phyloP scores from a whole-genome alignment of 495 filamentous ascomycete species.

The Tuber borchii region DNA sequence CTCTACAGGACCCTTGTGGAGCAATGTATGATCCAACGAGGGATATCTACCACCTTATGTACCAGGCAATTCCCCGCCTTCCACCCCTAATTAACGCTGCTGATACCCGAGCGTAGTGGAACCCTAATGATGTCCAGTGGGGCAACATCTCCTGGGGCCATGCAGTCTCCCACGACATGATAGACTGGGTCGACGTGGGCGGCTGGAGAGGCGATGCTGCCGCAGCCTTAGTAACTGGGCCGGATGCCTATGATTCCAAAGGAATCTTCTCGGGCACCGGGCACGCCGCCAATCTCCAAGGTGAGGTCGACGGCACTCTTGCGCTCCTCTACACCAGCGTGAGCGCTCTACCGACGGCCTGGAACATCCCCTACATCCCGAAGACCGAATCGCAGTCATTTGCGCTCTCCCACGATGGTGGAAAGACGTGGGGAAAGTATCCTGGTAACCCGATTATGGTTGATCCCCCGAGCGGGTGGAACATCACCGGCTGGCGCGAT shows the following conservation, averaged over 20 bases:
- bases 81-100: neutral
- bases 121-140: conserved; percentile 46
- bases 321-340: conserved; percentile 52
- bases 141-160: conserved; percentile 48
- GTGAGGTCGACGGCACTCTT: conserved; percentile 45
- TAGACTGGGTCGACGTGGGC: conserved; percentile 43
- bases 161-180: conserved; percentile 41
- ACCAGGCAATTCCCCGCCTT: neutral
- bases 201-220: conserved; percentile 41
- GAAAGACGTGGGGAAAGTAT: conserved; percentile 49
- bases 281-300: conserved; percentile 45
- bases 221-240: conserved; percentile 39
- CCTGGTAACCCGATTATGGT: conserved; percentile 50
- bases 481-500: conserved; percentile 54
- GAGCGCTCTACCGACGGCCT: conserved; percentile 50
- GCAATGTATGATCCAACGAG: conserved; percentile 51
- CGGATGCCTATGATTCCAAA: conserved; percentile 47
- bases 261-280: conserved; percentile 50
- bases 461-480: conserved; percentile 46
- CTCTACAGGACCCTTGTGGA: conserved; percentile 48
- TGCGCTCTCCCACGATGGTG: conserved; percentile 49
- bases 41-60: conserved; percentile 40
- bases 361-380: conserved; percentile 47
- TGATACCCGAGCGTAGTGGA: conserved; percentile 40
- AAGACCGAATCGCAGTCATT: conserved; percentile 51